Evolutionary conservation across 805 yeast genomes (phyloP), one percentile per base, ranked within the genome.

Genomic region (Metahyphopichia silvanorum): DNA sequence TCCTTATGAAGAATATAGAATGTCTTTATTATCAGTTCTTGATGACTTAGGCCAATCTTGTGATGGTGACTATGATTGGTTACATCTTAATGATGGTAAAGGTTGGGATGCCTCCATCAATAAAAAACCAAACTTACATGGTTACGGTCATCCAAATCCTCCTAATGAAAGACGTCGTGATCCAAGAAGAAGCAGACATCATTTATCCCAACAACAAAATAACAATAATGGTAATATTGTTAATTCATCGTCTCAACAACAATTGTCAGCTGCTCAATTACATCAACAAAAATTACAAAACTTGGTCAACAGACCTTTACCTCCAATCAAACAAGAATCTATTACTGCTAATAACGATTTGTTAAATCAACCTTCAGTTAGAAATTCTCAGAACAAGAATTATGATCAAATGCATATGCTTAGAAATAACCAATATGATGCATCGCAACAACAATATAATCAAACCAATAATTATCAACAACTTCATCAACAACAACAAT

Each of bases 91-190:
- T 51, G 77, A 78, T 32, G 93, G 93, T 29, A 74, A 75, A 52
- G 93, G 93, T 12, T 84, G 93, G 93, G 87, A 83, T 53, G 73
- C 85, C 49, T 53, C 70, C 39, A 74, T 82, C 39, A 84, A 84
- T 53, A 82, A 80, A 55, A 82, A 86, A 52, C 86, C 86, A 28
- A 84, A 84, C 58, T 60, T 84, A 43, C 87, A 84, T 54, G 94
- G 94, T 4, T 84, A 84, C 53, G 93, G 93, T 17, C 77, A 79
- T 53, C 83, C 85, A 32, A 76, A 67, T 39, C 82, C 82, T 16
- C 71, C 73, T 10, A 66, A 66, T 38, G 73, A 67, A 21, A 49
- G 71, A 27, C 71, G 65, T 25, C 55, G 73, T 49, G 63, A 71
- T 41, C 71, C 64, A 38, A 61, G 71, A 35, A 71, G 66, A 29